Evolutionary conservation across 2,329 filamentous ascomycete species (phyloP), one percentile per base, ranked within the genome.

Genomic region (Madurella fahalii): DNA sequence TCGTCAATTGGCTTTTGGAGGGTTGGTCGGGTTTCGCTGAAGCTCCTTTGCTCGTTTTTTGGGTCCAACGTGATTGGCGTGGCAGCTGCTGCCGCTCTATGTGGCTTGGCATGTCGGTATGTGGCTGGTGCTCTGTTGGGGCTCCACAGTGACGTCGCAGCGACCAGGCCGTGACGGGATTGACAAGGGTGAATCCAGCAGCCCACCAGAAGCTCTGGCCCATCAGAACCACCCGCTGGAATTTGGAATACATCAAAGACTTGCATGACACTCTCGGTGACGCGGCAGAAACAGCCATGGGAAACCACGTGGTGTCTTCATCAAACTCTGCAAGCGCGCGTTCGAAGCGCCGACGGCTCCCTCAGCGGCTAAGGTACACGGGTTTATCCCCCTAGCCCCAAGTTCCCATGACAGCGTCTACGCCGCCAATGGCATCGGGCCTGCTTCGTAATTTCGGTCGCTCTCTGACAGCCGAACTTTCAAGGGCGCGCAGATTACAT

Each of bases 1-100:
- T 52, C 44, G 51, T 58, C 57, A 61, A 58, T 58, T 55, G 57
- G 49, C 53, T 49, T 51, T 48, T 40, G 50, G 39, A 40, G 44
- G 18, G 13, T 39, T 18, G n/a, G 49, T 37, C 34, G 34, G 34
- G 11, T 15, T 37, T 15, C 13, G 34, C 34, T 37, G 34, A 37
- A 37, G 34, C 34, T 15, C 34, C 4, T 9, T 37, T 15, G 9
- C 9, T 15, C 9, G 9, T 37, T 37, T 52, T 52, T 52, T 51
- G 39, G 39, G 43, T 39, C 43, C 2, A 11, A 2, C 34, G 34
- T 11, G 34, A 37, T 37, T 37, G 4, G 9, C 34, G 2, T 37
- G 34, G 9, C 34, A 12, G 34, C 11, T 37, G 9, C 11, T 15
- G 13, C 34, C 11, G 9, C 34, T 37, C 11, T 37, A 4, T 37